These are phyloP conservation scores for Colletotrichum sublineola DNA, from an alignment of 2,329 filamentous ascomycete species.

Conservation along the genomic window DNA sequence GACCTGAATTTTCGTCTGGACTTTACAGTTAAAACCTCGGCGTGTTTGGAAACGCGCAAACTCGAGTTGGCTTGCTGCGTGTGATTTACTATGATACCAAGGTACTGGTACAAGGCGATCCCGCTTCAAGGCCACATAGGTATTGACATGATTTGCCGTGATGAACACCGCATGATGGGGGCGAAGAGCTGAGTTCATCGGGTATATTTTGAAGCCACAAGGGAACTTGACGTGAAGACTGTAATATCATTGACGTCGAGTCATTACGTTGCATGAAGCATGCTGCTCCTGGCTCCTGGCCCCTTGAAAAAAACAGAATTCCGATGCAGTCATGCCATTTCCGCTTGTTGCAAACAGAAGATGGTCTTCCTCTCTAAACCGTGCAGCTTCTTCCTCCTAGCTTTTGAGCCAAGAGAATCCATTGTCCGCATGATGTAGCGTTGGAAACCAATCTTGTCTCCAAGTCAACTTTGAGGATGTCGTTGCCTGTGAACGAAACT, in stretches of 20 bases:
- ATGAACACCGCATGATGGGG: neutral
- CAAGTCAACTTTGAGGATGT: conserved; percentile 11
- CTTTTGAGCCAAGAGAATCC: conserved; percentile 14
- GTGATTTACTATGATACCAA: neutral
- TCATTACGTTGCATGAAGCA: neutral
- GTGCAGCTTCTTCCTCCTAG: conserved; percentile 13
- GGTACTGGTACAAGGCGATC: too few species aligned
- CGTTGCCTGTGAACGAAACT: conserved; percentile 27
- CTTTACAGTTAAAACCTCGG: neutral
- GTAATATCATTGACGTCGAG: neutral
- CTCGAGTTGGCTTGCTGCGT: neutral
- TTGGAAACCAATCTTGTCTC: conserved; percentile 22
- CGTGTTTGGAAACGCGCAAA: neutral
- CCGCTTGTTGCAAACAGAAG: neutral
- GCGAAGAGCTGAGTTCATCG: neutral
- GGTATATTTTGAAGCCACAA: neutral
- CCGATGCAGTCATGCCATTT: neutral
- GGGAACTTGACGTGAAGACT: neutral
- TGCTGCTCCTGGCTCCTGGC: neutral
- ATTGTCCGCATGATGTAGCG: conserved; percentile 25
- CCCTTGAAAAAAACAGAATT: neutral
- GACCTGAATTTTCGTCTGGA: too few species aligned
- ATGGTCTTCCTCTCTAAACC: neutral
- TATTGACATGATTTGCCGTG: neutral
- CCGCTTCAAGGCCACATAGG: too few species aligned